Evolutionary conservation across 768 basidiomycete species (phyloP).

Genomic region (Omphalotus guepiniiformis): DNA sequence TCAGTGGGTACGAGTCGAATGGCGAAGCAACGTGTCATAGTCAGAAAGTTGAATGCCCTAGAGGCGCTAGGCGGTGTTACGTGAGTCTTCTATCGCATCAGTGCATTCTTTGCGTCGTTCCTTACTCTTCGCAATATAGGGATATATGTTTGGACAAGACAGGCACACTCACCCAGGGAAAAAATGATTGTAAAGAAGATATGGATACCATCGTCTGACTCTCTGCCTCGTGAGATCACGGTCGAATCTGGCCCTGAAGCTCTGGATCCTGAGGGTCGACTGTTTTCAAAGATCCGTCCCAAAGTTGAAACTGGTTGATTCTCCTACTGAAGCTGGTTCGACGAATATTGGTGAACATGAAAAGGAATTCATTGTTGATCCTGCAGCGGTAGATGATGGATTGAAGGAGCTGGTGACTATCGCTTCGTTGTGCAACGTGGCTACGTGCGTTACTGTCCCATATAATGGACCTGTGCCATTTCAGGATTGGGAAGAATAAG

Average conservation of each 20-base stretch:
- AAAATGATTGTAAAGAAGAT: conserved; percentile 38
- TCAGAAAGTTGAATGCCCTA: no score
- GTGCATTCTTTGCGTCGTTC: neutral
- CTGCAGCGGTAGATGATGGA: conserved; percentile 16
- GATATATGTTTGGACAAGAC: no score
- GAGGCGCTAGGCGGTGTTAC: no score
- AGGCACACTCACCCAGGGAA: no score
- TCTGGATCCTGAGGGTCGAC: conserved; percentile 26
- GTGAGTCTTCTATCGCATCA: conserved; percentile 17
- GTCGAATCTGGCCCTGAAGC: conserved; percentile 30
- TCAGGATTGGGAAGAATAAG: conserved; percentile 31
- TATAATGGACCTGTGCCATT: neutral
- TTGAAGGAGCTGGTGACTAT: conserved; percentile 26
- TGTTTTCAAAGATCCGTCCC: conserved; percentile 20
- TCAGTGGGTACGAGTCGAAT: no score
- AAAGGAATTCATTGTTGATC: conserved; percentile 17
- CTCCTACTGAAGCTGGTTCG: no score
- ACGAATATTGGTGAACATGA: no score
- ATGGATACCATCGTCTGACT: conserved; percentile 30
- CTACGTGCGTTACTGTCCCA: conserved; percentile 22
- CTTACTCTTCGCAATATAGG: no score
- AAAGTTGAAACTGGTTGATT: no score
- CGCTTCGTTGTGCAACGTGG: conserved; percentile 35
- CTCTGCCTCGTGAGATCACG: conserved; percentile 23
- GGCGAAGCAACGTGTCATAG: no score